Conservation (phyloP, 352 stramenopile genomes). For the Globisporangium iwayamae region DNA sequence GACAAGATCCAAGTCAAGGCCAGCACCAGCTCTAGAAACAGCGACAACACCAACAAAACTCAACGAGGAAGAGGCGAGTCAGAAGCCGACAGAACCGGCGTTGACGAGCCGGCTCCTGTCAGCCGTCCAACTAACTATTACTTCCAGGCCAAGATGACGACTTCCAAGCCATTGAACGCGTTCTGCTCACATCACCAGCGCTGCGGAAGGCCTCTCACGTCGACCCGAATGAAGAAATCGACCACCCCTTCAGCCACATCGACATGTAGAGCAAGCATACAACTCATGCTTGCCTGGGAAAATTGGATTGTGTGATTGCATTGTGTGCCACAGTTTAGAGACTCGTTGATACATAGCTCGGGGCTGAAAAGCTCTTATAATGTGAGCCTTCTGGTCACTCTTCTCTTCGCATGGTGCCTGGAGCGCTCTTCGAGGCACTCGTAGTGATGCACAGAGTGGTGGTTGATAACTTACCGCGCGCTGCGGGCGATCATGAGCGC, state of each 20-base stretch:
- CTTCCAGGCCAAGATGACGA: conserved; percentile 24
- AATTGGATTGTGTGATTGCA: background rate
- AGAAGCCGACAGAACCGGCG: background rate
- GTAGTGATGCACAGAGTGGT: background rate
- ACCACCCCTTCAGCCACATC: conserved; percentile 24
- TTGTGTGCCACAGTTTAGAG: background rate
- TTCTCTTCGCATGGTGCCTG: background rate
- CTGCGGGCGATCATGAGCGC: conserved; percentile 47
- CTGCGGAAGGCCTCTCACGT: background rate
- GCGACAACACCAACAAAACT: background rate
- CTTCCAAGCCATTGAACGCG: conserved; percentile 36
- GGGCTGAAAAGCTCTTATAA: conserved; percentile 3
- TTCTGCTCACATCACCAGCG: conserved; percentile 20
- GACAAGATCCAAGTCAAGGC: background rate
- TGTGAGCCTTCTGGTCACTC: background rate
- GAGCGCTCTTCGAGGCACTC: background rate
- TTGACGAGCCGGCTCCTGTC: background rate
- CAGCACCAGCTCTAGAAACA: background rate
- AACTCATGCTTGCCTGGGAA: background rate
- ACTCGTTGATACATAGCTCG: background rate
- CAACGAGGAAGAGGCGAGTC: background rate
- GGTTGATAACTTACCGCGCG: conserved; percentile 14
- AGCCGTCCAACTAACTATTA: background rate
- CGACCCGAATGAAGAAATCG: conserved; percentile 23
- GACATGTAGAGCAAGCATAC: background rate